A percentile compares a stretch with the other conserved stretches of the same genome.
These are phyloP conservation scores for Wallemia hederae DNA, from an alignment of 1,284 basidiomycete genomes.

Conservation along the genomic window DNA sequence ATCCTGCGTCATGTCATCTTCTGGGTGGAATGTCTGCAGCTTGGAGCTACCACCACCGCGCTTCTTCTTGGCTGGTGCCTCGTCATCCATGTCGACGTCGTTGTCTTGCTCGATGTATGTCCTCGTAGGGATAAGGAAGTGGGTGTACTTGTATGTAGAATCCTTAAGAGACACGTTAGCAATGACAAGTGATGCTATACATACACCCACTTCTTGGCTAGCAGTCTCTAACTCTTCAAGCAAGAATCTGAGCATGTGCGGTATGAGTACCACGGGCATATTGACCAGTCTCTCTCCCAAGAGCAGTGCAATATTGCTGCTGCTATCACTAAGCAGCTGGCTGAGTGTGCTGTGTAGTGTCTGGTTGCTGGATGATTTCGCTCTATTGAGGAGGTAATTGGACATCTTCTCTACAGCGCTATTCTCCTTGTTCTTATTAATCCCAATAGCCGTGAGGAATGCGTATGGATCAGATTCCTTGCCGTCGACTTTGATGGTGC, in stretches of 20 bases:
- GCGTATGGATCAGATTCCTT: conserved; percentile 64
- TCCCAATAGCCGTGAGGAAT: conserved; percentile 47
- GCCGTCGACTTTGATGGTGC: conserved; percentile 72
- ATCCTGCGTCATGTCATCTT: conserved; percentile 43
- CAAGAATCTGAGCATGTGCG: conserved; percentile 69
- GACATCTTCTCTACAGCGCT: conserved; percentile 37
- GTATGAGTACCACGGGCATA: conserved; percentile 66
- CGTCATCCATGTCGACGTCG: conserved; percentile 16
- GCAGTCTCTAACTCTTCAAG: conserved; percentile 45
- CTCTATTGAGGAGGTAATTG: conserved; percentile 30
- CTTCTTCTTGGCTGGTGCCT: conserved; percentile 28
- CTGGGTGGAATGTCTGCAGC: conserved; percentile 30
- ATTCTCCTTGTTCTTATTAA: conserved; percentile 43
- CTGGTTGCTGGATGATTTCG: conserved; percentile 22
- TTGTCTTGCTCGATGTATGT: conserved; percentile 23
- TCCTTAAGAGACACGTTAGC: conserved; percentile 19
- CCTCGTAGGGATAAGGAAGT: conserved; percentile 41
- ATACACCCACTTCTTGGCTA: conserved; percentile 19
- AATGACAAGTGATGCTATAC: conserved; percentile 10
- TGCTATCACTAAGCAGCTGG: conserved; percentile 10
- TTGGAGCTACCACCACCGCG: conserved; percentile 8
- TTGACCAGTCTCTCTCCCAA: conserved; percentile 65
- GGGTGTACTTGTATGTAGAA: conserved; percentile 35
- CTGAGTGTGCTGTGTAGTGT: conserved; percentile 6
- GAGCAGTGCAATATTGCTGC: conserved; percentile 39